Evolutionary conservation across 805 yeast genomes (phyloP).

Genomic region (Candida xiaguanensis): DNA sequence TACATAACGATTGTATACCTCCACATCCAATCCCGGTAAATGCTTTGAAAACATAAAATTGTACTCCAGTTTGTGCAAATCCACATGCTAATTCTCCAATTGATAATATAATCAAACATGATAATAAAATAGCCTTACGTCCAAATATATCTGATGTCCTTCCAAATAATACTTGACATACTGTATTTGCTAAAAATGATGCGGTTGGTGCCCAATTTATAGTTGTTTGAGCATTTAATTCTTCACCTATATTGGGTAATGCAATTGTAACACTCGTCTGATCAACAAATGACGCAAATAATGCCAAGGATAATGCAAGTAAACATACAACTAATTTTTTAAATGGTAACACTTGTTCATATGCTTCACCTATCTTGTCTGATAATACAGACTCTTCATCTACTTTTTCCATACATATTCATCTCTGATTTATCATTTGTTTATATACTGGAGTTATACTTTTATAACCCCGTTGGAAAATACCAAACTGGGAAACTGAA

Average conservation of each 20-base stretch:
- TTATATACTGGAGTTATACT: neutral
- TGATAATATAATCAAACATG: slow-evolving; percentile 35
- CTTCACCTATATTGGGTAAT: slow-evolving; percentile 46
- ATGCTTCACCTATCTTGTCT: slow-evolving; percentile 38
- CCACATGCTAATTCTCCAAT: slow-evolving; percentile 49
- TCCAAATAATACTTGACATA: slow-evolving; percentile 52
- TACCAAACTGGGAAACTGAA: neutral
- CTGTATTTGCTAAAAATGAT: slow-evolving; percentile 46
- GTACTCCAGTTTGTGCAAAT: slow-evolving; percentile 45
- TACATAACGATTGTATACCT: slow-evolving; percentile 46
- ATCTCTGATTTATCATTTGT: neutral
- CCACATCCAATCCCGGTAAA: slow-evolving; percentile 57
- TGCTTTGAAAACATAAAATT: slow-evolving; percentile 50
- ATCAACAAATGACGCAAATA: slow-evolving; percentile 44
- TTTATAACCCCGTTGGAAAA: neutral
- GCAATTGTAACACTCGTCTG: slow-evolving; percentile 49
- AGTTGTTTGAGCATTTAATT: slow-evolving; percentile 42
- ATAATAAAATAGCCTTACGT: slow-evolving; percentile 42
- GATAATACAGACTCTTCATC: slow-evolving; percentile 9
- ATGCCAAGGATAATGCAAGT: slow-evolving; percentile 34
- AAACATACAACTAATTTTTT: slow-evolving; percentile 36
- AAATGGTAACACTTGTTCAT: slow-evolving; percentile 37
- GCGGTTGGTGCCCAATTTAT: slow-evolving; percentile 62
- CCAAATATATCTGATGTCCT: slow-evolving; percentile 55
- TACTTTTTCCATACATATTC: slow-evolving; percentile 1